These are phyloP conservation scores for Pulicaria dysenterica DNA, from an alignment of 129 eudicot genomes.

Conservation along the genomic window DNA sequence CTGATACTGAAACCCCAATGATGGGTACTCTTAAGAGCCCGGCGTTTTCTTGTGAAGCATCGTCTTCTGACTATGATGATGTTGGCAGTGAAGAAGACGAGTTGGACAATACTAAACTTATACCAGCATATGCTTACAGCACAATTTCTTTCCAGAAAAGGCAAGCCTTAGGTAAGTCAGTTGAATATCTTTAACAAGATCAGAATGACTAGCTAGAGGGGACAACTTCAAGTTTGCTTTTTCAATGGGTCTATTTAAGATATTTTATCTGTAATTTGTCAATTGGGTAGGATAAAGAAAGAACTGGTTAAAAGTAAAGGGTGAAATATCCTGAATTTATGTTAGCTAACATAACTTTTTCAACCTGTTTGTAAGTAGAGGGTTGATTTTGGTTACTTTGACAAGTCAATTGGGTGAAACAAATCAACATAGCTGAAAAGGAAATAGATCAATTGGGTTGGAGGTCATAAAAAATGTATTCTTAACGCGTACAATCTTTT, in stretches of 20 bases:
- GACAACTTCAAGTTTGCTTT: no score
- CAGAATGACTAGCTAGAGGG: not conserved
- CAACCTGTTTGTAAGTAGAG: not conserved
- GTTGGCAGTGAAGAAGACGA: slow-evolving; percentile 88
- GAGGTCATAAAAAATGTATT: not conserved
- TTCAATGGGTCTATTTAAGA: no score
- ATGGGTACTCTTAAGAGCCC: slow-evolving; percentile 27
- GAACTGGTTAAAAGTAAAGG: not conserved
- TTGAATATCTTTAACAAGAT: not conserved
- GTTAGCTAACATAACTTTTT: not conserved
- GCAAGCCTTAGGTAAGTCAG: slow-evolving; percentile 76
- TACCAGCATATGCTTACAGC: slow-evolving; percentile 69
- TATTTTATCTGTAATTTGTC: no score
- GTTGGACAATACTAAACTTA: slow-evolving; percentile 62
- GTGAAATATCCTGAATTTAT: not conserved
- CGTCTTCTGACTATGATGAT: slow-evolving; percentile 75
- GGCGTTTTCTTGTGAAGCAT: slow-evolving; percentile 38
- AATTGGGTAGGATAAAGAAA: no score
- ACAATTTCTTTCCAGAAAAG: slow-evolving; percentile 88
- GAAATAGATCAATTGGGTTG: not conserved
- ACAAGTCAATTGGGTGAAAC: not conserved
- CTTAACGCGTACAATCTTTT: not conserved
- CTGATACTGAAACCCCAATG: slow-evolving; percentile 64
- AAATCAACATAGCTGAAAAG: not conserved
- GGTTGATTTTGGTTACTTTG: not conserved